A percentile compares a stretch with the other conserved stretches of the same genome.
phyloP scores from a whole-genome alignment of 176 grass and related monocot genomes.

The Themeda triandra region DNA sequence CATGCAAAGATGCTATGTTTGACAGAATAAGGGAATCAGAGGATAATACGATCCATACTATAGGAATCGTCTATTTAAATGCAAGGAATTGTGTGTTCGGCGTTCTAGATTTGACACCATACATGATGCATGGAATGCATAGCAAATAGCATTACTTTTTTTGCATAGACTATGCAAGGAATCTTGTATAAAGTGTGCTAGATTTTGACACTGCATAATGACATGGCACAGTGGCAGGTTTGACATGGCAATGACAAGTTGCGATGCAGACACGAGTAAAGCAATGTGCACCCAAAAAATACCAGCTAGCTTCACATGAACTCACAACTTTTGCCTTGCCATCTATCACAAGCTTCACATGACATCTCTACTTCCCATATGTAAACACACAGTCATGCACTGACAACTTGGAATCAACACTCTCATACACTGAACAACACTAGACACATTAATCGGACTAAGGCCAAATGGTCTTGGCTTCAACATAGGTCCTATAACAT shows the following conservation, averaged over 20 bases:
- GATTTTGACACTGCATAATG: neutral
- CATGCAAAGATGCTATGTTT: neutral
- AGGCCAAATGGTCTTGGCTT: neutral
- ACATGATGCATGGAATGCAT: no score
- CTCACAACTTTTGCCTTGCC: neutral
- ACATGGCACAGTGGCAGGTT: neutral
- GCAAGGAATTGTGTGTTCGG: neutral
- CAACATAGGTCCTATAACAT: neutral
- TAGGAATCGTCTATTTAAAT: neutral
- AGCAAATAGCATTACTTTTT: no score
- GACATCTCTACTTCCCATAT: neutral
- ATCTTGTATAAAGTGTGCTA: no score
- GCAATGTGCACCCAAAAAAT: neutral
- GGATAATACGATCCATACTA: neutral
- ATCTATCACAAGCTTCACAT: conserved; percentile 9
- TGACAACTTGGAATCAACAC: neutral
- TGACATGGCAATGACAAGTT: neutral
- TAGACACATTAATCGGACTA: neutral
- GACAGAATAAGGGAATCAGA: neutral
- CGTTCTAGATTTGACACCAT: neutral
- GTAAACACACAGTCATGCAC: neutral
- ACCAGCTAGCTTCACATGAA: neutral
- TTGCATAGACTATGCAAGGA: no score
- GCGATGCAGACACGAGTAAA: neutral
- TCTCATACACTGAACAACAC: neutral